A percentile compares a stretch with the other conserved stretches of the same genome.
Conservation (phyloP, 2,329 filamentous ascomycete species). For the Fusarium lateritium region DNA sequence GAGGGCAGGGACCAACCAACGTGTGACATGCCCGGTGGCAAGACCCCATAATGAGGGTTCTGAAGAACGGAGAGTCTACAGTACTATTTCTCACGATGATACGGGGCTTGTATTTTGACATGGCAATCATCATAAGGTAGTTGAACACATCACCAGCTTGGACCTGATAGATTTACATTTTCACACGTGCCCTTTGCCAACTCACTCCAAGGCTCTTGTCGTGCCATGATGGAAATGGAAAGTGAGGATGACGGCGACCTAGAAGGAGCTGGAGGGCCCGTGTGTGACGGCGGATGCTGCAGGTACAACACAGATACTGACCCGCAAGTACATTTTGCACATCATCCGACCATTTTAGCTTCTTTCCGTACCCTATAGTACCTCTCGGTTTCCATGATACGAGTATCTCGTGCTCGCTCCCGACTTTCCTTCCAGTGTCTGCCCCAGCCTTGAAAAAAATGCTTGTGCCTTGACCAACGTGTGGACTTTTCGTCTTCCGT, state of each 20-base stretch:
- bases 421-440: conserved; percentile 10
- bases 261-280: conserved; percentile 11
- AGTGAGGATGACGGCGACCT: conserved; percentile 23
- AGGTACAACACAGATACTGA: conserved; percentile 17
- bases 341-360: background rate
- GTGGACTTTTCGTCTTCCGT: background rate
- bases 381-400: conserved; percentile 7
- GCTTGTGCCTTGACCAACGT: conserved; percentile 18
- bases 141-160: background rate
- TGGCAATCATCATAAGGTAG: background rate
- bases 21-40: conserved; percentile 16
- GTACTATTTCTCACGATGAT: background rate
- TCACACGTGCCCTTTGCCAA: background rate
- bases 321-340: conserved; percentile 19
- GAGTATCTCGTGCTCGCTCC: conserved; percentile 21
- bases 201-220: background rate
- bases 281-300: conserved; percentile 17
- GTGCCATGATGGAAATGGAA: conserved; percentile 19
- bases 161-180: background rate
- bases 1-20: conserved; percentile 14
- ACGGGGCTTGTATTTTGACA: background rate
- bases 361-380: conserved; percentile 1
- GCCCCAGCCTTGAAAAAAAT: conserved; percentile 15
- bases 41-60: background rate
- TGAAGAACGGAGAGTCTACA: background rate